These are phyloP conservation scores for Botrytis medusae DNA, from an alignment of 2,329 filamentous ascomycete species.

Conservation along the genomic window DNA sequence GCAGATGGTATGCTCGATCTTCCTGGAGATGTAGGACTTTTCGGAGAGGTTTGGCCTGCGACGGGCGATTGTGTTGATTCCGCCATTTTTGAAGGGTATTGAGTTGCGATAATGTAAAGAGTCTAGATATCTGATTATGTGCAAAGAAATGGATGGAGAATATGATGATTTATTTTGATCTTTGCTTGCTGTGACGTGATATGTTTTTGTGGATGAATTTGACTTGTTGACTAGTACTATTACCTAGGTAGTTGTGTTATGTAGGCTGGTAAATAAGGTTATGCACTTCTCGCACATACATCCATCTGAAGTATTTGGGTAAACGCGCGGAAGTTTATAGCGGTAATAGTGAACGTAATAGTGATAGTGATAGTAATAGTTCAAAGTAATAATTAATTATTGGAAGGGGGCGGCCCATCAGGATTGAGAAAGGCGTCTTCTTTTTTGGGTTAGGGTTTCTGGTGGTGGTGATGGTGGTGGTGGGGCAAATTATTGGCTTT, in stretches of 20 bases:
- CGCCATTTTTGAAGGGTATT: conserved; percentile 11
- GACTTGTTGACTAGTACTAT: background rate
- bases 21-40: conserved; percentile 16
- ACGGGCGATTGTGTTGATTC: conserved; percentile 7
- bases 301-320: background rate
- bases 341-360: background rate
- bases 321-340: background rate
- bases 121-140: background rate
- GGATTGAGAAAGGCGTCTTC: background rate
- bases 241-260: background rate
- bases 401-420: background rate
- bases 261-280: background rate
- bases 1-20: conserved; percentile 24
- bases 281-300: background rate
- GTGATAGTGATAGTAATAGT: no score
- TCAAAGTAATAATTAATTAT: background rate
- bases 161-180: background rate
- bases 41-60: conserved; percentile 13
- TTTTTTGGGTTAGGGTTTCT: background rate
- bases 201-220: background rate
- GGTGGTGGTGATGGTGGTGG: background rate
- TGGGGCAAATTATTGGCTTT: background rate
- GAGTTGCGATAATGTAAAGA: no score
- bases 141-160: background rate
- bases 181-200: conserved; percentile 11